Evolutionary conservation across 2,329 filamentous ascomycete genomes (phyloP).

Genomic region (Monilinia aucupariae): DNA sequence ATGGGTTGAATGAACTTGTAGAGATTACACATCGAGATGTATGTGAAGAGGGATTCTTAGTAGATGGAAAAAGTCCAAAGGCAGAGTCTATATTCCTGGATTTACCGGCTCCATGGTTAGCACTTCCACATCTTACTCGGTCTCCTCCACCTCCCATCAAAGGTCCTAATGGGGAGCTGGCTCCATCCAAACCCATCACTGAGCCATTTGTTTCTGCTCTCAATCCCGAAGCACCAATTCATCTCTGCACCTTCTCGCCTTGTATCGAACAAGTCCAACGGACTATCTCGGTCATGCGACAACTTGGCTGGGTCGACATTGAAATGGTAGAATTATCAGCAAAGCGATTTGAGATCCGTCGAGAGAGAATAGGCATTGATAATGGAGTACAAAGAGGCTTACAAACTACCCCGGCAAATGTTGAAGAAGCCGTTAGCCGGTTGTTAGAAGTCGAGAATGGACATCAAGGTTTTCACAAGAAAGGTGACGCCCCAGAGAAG

Average conservation of each 20-base stretch:
- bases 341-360: constrained; percentile 70
- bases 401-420: constrained; percentile 57
- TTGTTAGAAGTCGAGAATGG: constrained; percentile 68
- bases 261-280: constrained; percentile 94
- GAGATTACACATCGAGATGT: constrained; percentile 74
- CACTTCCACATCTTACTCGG: constrained; percentile 68
- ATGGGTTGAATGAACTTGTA: constrained; percentile 61
- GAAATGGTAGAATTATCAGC: constrained; percentile 88
- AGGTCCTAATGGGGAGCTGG: constrained; percentile 17
- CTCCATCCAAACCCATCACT: not conserved
- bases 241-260: constrained; percentile 91
- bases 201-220: constrained; percentile 54
- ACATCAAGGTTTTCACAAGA: constrained; percentile 57
- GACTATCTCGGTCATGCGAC: constrained; percentile 75
- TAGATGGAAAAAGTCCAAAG: constrained; percentile 50
- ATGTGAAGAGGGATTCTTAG: constrained; percentile 66
- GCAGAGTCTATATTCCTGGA: constrained; percentile 74
- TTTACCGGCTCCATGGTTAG: constrained; percentile 75
- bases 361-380: constrained; percentile 72
- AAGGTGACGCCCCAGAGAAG: constrained; percentile 23
- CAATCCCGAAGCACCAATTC: constrained; percentile 63
- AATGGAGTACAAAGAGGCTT: constrained; percentile 51
- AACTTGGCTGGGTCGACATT: constrained; percentile 83
- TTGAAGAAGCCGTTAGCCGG: constrained; percentile 71
- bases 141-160: constrained; percentile 33